phyloP scores from a whole-genome alignment of 2,329 filamentous ascomycete genomes.

The Calonectria montana region DNA sequence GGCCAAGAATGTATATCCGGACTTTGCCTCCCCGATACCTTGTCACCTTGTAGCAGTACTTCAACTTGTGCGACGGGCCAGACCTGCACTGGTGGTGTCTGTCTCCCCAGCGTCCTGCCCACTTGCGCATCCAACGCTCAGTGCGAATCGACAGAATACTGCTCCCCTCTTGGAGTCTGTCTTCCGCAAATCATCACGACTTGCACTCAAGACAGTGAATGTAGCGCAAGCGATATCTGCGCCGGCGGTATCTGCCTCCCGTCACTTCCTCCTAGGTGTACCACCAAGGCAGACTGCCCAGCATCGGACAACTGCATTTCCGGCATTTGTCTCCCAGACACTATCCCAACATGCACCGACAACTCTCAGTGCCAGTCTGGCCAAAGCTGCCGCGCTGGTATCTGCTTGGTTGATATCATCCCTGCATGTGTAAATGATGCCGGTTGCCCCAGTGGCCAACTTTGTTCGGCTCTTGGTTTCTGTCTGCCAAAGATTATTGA shows the following conservation, averaged over 20 bases:
- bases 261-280: neutral
- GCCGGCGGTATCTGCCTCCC: neutral
- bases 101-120: neutral
- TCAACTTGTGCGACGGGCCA: neutral
- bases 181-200: neutral
- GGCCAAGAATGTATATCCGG: neutral
- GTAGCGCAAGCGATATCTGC: neutral
- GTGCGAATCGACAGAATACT: neutral
- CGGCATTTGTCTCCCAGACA: neutral
- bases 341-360: neutral
- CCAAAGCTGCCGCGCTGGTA: neutral
- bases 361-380: neutral
- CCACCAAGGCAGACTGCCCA: neutral
- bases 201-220: neutral
- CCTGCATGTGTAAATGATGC: neutral
- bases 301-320: neutral
- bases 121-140: neutral
- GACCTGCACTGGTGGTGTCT: neutral
- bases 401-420: neutral
- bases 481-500: neutral
- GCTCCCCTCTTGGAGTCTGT: constrained; percentile 8
- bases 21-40: neutral
- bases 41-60: neutral
- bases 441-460: neutral
- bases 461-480: neutral